Conservation (phyloP, 2,329 filamentous ascomycete species). For the Diaporthe ampelina region DNA sequence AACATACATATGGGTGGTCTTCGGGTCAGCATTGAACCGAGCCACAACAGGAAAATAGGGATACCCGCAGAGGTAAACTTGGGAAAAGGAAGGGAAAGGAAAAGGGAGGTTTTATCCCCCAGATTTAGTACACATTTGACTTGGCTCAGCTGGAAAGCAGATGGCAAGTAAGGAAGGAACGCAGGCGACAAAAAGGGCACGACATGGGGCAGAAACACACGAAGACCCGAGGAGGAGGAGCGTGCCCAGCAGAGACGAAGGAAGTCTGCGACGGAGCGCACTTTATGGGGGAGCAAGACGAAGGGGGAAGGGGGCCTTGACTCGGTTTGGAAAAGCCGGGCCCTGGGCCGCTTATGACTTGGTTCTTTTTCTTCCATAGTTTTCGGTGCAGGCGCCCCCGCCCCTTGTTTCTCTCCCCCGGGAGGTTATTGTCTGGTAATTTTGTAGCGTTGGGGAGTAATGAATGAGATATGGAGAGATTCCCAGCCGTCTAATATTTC, state of each 20-base stretch:
- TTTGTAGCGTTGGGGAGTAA: constrained; percentile 27
- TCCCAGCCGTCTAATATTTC: neutral
- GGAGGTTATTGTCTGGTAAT: constrained; percentile 24
- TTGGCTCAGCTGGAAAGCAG: constrained; percentile 18
- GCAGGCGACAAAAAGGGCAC: too few relatives aligned
- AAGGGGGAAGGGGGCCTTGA: neutral
- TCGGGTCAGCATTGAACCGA: constrained; percentile 5
- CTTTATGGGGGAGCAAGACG: constrained; percentile 5
- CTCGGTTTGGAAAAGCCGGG: constrained; percentile 8
- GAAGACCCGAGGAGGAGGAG: neutral
- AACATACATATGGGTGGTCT: constrained; percentile 30
- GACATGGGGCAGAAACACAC: neutral
- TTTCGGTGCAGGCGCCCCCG: neutral
- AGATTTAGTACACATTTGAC: constrained; percentile 9
- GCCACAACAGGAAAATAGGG: neutral
- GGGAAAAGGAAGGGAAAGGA: neutral
- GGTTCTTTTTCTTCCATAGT: neutral
- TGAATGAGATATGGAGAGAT: constrained; percentile 15
- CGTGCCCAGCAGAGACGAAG: neutral
- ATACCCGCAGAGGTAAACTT: constrained; percentile 19
- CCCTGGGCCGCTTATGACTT: neutral
- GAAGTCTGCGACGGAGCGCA: constrained; percentile 8
- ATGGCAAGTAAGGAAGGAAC: neutral
- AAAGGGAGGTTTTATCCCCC: neutral
- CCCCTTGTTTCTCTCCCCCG: neutral